Conservation (phyloP, 768 basidiomycete genomes). For the Amanita polypyramis region DNA sequence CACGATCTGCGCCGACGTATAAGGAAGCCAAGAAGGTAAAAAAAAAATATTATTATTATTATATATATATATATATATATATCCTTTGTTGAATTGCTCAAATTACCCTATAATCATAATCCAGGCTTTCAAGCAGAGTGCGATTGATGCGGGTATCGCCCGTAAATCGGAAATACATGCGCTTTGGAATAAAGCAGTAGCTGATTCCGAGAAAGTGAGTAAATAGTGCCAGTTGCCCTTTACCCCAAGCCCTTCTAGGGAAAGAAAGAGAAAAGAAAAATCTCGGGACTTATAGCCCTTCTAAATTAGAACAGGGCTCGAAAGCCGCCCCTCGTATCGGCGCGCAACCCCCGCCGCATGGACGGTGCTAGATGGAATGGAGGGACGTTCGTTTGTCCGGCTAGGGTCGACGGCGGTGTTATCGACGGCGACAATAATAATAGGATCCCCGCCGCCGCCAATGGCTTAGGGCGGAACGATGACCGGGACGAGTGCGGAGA, state of each 20-base stretch:
- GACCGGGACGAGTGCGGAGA: not conserved
- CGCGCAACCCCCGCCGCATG: constrained; percentile 7
- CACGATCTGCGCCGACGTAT: constrained; percentile 1
- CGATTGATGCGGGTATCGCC: constrained; percentile 1
- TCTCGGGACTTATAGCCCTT: not conserved
- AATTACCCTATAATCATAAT: no score
- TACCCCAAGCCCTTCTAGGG: no score
- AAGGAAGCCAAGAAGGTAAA: constrained; percentile 7
- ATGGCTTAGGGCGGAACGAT: not conserved
- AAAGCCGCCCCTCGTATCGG: not conserved
- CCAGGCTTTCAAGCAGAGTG: constrained; percentile 3
- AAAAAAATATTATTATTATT: not conserved
- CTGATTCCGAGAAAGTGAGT: not conserved
- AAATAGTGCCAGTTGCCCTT: no score
- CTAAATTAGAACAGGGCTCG: not conserved
- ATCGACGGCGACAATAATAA: not conserved
- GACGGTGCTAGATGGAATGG: constrained; percentile 4
- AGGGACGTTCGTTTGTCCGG: not conserved
- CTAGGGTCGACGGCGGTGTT: not conserved
- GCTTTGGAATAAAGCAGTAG: not conserved
- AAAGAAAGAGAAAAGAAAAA: no score
- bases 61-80: not conserved
- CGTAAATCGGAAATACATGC: not conserved
- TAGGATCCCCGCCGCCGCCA: not conserved
- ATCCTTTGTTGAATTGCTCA: no score